Conservation (phyloP, 805 yeast species). For the Teunomyces tritomae region DNA sequence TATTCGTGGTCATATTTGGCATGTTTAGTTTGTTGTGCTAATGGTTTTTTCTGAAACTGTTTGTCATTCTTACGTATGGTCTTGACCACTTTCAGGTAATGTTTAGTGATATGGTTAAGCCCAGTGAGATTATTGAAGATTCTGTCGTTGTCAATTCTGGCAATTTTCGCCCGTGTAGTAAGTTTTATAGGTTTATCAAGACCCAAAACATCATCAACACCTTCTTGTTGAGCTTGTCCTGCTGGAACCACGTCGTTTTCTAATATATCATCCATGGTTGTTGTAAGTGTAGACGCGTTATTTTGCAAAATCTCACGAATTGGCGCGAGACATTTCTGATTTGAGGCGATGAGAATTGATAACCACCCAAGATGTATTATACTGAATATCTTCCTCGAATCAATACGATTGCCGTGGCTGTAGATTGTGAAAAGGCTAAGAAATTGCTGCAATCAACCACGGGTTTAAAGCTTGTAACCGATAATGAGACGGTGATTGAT, state of each 20-base stretch:
- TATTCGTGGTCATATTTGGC: conserved; percentile 29
- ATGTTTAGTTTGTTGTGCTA: conserved; percentile 10
- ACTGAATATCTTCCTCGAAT: conserved; percentile 9
- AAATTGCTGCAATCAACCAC: background rate
- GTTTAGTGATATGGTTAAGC: conserved; percentile 28
- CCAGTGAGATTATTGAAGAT: conserved; percentile 34
- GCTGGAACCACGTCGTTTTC: background rate
- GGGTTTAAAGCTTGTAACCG: background rate
- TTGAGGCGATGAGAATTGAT: background rate
- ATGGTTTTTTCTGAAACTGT: conserved; percentile 13
- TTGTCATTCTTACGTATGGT: conserved; percentile 29
- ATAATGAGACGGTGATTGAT: background rate
- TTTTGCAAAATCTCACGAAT: background rate
- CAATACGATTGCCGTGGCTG: conserved; percentile 5
- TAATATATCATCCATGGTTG: conserved; percentile 4
- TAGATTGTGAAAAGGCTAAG: conserved; percentile 2
- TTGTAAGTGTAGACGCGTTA: background rate
- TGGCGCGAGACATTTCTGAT: background rate
- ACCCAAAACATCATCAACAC: conserved; percentile 27
- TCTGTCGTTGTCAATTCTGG: conserved; percentile 40
- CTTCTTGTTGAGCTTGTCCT: background rate
- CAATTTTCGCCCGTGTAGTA: conserved; percentile 28
- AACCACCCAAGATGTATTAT: conserved; percentile 5
- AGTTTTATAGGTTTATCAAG: conserved; percentile 36
- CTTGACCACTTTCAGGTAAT: conserved; percentile 25